phyloP scores from a whole-genome alignment of 1,139 yeast genomes.

The Spathaspora sp. region DNA sequence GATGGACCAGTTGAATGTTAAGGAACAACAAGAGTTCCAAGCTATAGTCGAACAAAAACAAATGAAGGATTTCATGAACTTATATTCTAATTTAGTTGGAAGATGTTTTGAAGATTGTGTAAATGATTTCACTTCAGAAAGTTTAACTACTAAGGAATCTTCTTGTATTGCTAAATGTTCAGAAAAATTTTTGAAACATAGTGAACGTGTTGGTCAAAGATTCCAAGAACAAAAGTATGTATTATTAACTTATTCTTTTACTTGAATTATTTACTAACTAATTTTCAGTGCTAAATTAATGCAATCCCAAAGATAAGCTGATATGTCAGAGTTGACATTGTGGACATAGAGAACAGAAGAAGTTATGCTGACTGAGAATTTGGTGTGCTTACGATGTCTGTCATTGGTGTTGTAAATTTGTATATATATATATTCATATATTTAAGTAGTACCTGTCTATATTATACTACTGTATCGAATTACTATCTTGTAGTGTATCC shows the following conservation, averaged over 20 bases:
- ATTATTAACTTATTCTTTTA: slow-evolving; percentile 4
- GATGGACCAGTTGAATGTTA: slow-evolving; percentile 82
- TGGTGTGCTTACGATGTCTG: not conserved
- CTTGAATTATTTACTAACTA: slow-evolving; percentile 23
- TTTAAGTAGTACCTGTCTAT: not conserved
- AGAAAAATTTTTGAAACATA: slow-evolving; percentile 95
- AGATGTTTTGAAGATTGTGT: slow-evolving; percentile 98
- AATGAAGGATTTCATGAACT: slow-evolving; percentile 98
- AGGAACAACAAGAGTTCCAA: slow-evolving; percentile 96
- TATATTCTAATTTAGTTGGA: slow-evolving; percentile 90
- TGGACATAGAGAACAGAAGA: not conserved
- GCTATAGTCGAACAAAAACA: slow-evolving; percentile 95
- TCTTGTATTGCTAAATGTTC: slow-evolving; percentile 88
- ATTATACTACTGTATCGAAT: not conserved
- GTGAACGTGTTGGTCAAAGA: slow-evolving; percentile 97
- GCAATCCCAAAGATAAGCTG: slow-evolving; percentile 33
- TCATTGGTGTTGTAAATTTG: not conserved
- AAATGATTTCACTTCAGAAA: slow-evolving; percentile 93
- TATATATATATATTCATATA: not conserved
- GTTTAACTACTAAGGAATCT: slow-evolving; percentile 80
- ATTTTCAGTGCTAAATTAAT: slow-evolving; percentile 42
- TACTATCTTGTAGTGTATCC: not conserved
- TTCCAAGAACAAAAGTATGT: slow-evolving; percentile 91
- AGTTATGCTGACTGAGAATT: not conserved
- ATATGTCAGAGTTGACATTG: no score